Conservation (phyloP, 129 eudicot genomes). For the Ambrosia trifida region DNA sequence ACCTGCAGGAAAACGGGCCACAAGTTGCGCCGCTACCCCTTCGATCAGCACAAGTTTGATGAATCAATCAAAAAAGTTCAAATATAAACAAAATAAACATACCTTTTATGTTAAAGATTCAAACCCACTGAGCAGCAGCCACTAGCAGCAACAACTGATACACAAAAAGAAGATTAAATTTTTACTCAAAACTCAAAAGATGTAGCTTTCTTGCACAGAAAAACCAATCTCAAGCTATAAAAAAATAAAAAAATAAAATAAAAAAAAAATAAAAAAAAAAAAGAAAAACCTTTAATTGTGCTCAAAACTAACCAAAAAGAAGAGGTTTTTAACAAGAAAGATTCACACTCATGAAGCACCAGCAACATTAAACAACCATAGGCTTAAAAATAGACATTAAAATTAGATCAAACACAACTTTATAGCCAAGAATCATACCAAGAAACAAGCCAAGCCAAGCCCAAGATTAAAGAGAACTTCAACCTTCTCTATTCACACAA, state of each 20-base stretch:
- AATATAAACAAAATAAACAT: not conserved
- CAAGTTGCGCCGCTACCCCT: no score
- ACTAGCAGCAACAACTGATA: constrained; percentile 5
- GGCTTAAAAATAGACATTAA: not conserved
- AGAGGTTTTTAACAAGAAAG: not conserved
- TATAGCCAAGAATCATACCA: constrained; percentile 13
- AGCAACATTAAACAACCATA: not conserved
- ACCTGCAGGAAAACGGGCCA: no score
- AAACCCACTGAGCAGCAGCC: constrained; percentile 14
- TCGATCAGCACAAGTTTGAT: no score
- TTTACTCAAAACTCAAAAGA: no score
- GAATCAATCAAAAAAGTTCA: not conserved
- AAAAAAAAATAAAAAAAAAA: no score
- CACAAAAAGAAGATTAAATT: no score
- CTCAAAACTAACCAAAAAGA: not conserved
- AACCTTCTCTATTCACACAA: not conserved
- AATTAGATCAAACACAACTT: not conserved
- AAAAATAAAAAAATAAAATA: no score
- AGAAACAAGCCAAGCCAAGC: not conserved
- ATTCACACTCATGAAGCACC: constrained; percentile 9
- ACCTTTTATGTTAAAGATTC: constrained; percentile 27
- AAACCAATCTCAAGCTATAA: no score
- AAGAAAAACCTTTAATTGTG: no score
- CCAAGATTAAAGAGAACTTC: not conserved
- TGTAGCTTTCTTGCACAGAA: not conserved